Conservation (phyloP, 2,329 filamentous ascomycete genomes). For the Fusarium beomiforme region DNA sequence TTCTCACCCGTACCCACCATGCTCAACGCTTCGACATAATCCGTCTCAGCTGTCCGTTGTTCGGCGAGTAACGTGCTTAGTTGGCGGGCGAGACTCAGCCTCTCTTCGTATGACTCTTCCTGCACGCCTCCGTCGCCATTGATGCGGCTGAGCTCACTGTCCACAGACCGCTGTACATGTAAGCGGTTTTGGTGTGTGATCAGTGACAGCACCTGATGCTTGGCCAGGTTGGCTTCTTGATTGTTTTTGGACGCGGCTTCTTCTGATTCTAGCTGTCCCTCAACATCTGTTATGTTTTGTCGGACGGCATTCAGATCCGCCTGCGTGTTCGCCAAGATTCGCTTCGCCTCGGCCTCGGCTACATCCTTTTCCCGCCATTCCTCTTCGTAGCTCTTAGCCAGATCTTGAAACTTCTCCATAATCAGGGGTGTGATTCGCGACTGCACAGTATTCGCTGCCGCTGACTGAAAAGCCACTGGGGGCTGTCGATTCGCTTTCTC, state of each 20-base stretch:
- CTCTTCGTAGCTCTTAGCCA: constrained; percentile 77
- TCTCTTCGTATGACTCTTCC: constrained; percentile 63
- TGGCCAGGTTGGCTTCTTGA: constrained; percentile 61
- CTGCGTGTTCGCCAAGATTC: constrained; percentile 73
- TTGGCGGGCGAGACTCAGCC: constrained; percentile 66
- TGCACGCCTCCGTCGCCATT: constrained; percentile 57
- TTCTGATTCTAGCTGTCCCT: constrained; percentile 64
- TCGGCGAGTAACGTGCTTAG: constrained; percentile 67
- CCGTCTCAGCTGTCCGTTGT: constrained; percentile 69
- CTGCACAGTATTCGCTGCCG: constrained; percentile 75
- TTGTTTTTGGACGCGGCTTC: constrained; percentile 61
- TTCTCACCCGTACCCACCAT: constrained; percentile 77
- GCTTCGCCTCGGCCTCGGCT: constrained; percentile 73
- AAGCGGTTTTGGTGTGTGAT: constrained; percentile 64
- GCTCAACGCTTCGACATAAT: constrained; percentile 75
- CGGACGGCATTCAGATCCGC: constrained; percentile 71
- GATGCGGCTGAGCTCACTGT: constrained; percentile 59
- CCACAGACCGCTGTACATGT: constrained; percentile 62
- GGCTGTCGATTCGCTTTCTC: constrained; percentile 56
- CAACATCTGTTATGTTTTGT: constrained; percentile 68
- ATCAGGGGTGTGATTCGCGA: constrained; percentile 75
- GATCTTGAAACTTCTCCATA: constrained; percentile 75
- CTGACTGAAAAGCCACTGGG: constrained; percentile 62
- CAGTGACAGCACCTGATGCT: constrained; percentile 60
- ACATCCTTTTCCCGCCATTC: constrained; percentile 79